Evolutionary conservation across 2,329 filamentous ascomycete genomes (phyloP).

Genomic region (Arachnomyces sp.): DNA sequence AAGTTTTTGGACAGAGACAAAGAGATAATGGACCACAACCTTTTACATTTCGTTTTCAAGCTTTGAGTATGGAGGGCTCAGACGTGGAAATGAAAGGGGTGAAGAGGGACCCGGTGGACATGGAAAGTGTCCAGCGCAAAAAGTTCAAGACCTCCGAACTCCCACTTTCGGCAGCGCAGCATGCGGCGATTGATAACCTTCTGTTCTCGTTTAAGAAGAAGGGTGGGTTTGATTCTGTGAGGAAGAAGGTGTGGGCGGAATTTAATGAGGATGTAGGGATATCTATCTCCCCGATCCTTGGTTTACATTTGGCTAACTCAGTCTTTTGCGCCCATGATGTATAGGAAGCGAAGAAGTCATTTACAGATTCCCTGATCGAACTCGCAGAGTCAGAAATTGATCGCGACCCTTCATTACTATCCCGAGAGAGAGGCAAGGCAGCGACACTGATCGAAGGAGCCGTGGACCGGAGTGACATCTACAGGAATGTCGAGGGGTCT

Average conservation of each 20-base stretch:
- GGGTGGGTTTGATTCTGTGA: conserved; percentile 54
- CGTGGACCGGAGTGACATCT: conserved; percentile 55
- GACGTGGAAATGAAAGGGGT: conserved; percentile 18
- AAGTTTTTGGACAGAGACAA: too few species aligned
- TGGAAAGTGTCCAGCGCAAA: conserved; percentile 30
- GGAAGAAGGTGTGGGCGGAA: conserved; percentile 53
- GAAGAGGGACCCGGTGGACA: conserved; percentile 24
- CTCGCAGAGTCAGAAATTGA: conserved; percentile 55
- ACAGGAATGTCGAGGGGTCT: conserved; percentile 48
- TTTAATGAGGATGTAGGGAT: conserved; percentile 46
- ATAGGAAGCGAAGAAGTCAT: conserved; percentile 45
- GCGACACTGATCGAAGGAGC: conserved; percentile 56
- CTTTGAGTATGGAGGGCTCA: conserved; percentile 23
- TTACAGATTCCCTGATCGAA: conserved; percentile 45
- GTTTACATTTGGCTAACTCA: background rate
- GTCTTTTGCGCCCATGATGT: background rate
- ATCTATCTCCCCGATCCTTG: conserved; percentile 3
- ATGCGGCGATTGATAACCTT: conserved; percentile 51
- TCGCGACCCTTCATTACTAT: conserved; percentile 51
- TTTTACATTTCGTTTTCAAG: too few species aligned
- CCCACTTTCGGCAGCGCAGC: conserved; percentile 50
- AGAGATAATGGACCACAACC: too few species aligned
- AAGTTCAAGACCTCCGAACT: conserved; percentile 55
- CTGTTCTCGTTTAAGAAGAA: conserved; percentile 59
- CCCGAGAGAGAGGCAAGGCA: conserved; percentile 53